phyloP scores from a whole-genome alignment of 352 stramenopile species.

The Globisporangium camurandrum region DNA sequence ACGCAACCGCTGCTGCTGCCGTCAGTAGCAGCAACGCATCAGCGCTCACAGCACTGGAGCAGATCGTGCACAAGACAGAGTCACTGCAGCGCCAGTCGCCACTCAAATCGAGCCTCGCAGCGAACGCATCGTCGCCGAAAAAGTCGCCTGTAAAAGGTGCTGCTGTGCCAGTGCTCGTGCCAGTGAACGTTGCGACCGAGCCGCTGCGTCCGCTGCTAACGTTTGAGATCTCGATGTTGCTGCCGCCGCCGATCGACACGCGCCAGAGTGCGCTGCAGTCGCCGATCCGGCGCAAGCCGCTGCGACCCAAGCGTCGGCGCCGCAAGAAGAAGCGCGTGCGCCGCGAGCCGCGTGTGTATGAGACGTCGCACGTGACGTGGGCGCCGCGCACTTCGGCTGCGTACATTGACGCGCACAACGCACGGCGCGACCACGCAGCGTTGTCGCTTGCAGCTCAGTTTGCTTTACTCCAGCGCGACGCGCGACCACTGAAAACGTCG shows the following conservation, averaged over 20 bases:
- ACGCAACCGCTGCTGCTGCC: not conserved
- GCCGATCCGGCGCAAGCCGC: conserved; percentile 32
- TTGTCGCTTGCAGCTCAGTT: conserved; percentile 32
- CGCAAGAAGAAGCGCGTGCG: conserved; percentile 9
- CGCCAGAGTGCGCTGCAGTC: conserved; percentile 44
- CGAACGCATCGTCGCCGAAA: too few relatives aligned
- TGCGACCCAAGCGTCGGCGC: conserved; percentile 20
- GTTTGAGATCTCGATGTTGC: conserved; percentile 57
- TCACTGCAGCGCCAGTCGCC: conserved; percentile 2
- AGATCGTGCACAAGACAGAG: conserved; percentile 5
- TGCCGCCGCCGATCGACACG: conserved; percentile 37
- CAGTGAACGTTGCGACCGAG: conserved; percentile 22
- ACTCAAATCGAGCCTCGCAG: conserved; percentile 2
- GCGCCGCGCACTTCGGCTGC: conserved; percentile 25
- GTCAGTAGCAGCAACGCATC: not conserved
- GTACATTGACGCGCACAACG: conserved; percentile 32
- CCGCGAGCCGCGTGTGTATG: conserved; percentile 21
- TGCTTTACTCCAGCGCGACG: conserved; percentile 18
- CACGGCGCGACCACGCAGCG: conserved; percentile 9
- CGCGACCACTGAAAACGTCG: conserved; percentile 1
- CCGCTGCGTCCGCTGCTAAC: conserved; percentile 41
- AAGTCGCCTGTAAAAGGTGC: conserved; percentile 5
- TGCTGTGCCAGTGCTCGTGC: not conserved
- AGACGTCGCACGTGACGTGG: conserved; percentile 33
- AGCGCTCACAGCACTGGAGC: conserved; percentile 1